Conservation (phyloP, 768 basidiomycete species). For the Mycena haematopus region DNA sequence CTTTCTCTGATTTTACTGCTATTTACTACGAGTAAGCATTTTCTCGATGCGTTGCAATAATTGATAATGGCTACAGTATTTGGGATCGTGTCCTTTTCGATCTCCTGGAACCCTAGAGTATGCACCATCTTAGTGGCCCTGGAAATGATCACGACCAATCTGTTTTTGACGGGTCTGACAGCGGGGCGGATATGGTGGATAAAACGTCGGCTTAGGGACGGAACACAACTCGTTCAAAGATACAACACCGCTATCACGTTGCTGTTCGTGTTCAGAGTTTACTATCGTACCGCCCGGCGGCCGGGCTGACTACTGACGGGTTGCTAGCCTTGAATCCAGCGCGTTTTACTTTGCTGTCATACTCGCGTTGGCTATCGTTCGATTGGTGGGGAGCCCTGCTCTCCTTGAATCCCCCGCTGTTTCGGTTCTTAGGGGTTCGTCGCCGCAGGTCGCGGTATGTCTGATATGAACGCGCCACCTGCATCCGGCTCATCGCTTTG, state of each 20-base stretch:
- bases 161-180: slow-evolving; percentile 2
- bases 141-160: neutral
- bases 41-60: neutral
- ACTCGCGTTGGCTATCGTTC: neutral
- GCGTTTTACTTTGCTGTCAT: neutral
- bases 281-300: neutral
- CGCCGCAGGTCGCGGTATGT: neutral
- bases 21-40: neutral
- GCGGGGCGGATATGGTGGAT: slow-evolving; percentile 13
- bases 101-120: neutral
- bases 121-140: neutral
- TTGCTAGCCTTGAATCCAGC: neutral
- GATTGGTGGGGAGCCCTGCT: neutral
- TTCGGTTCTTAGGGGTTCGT: neutral
- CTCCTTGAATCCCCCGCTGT: neutral
- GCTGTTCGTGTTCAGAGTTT: neutral
- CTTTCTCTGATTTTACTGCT: neutral
- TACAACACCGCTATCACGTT: slow-evolving; percentile 10
- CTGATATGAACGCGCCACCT: neutral
- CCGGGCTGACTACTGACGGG: neutral
- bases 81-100: neutral
- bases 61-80: neutral
- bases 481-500: neutral
- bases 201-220: neutral
- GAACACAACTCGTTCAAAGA: neutral